Evolutionary conservation across 1,284 basidiomycete species (phyloP).

Genomic region (Tilletia setariae): DNA sequence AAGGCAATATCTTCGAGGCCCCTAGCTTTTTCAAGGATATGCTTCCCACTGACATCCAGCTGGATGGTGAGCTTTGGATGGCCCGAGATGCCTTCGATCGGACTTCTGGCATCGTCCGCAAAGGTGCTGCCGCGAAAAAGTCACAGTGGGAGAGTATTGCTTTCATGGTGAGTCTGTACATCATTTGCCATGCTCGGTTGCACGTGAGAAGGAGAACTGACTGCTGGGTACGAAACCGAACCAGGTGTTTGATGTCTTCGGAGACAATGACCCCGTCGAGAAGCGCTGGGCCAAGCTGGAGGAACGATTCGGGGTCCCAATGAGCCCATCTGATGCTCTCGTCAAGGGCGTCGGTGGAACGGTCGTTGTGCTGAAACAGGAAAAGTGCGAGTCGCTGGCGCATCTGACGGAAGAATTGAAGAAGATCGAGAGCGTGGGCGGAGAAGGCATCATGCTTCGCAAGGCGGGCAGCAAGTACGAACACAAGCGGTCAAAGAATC

Average conservation of each 20-base stretch:
- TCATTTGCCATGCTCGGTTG: background rate
- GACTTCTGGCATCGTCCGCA: conserved; percentile 32
- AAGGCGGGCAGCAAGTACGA: conserved; percentile 62
- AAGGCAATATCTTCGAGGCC: conserved; percentile 65
- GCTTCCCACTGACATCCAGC: conserved; percentile 63
- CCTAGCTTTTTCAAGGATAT: conserved; percentile 66
- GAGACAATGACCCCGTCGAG: conserved; percentile 61
- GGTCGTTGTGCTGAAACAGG: conserved; percentile 62
- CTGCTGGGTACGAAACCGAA: background rate
- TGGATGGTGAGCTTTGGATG: conserved; percentile 62
- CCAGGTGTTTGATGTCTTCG: conserved; percentile 66
- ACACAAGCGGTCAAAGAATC: conserved; percentile 60
- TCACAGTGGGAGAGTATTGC: conserved; percentile 67
- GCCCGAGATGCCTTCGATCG: conserved; percentile 37
- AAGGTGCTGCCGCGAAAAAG: conserved; percentile 42
- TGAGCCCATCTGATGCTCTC: conserved; percentile 22
- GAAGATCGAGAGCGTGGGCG: conserved; percentile 62
- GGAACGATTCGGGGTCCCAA: conserved; percentile 59
- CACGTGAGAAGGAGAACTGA: background rate
- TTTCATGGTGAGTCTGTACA: conserved; percentile 60
- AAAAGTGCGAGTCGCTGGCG: conserved; percentile 58
- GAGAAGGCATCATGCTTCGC: conserved; percentile 69
- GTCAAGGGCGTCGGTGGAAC: conserved; percentile 48
- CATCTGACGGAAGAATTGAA: conserved; percentile 64
- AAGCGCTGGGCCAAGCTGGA: conserved; percentile 60